phyloP scores from a whole-genome alignment of 805 yeast genomes.

The Yamadazyma sp. region DNA sequence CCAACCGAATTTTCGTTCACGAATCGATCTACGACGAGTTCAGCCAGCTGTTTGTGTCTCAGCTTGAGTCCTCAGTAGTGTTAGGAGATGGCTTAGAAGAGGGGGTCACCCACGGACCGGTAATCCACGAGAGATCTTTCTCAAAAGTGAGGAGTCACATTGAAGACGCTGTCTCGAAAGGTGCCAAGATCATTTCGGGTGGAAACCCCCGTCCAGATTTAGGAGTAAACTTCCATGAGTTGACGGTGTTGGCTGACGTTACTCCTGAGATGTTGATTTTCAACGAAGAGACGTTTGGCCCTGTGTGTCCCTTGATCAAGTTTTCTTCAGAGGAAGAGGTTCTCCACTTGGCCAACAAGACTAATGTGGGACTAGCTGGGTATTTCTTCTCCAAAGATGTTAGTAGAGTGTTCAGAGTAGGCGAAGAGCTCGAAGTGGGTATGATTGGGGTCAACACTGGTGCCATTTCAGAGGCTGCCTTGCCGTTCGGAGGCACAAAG shows the following conservation, averaged over 20 bases:
- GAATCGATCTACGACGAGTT: slow-evolving; percentile 50
- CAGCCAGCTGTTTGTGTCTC: slow-evolving; percentile 40
- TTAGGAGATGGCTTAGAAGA: slow-evolving; percentile 64
- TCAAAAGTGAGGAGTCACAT: slow-evolving; percentile 62
- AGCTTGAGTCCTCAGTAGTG: slow-evolving; percentile 34
- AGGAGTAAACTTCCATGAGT: slow-evolving; percentile 65
- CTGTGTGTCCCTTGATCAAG: slow-evolving; percentile 68
- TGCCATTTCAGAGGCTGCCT: slow-evolving; percentile 58
- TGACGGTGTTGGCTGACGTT: slow-evolving; percentile 66
- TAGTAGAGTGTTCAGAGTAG: slow-evolving; percentile 54
- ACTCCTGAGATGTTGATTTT: slow-evolving; percentile 56
- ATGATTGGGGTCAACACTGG: slow-evolving; percentile 86
- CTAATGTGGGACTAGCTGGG: slow-evolving; percentile 75
- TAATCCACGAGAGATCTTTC: slow-evolving; percentile 63
- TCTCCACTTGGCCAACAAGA: slow-evolving; percentile 58
- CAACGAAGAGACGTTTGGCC: slow-evolving; percentile 81
- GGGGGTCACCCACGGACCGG: slow-evolving; percentile 72
- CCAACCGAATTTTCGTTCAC: slow-evolving; percentile 60
- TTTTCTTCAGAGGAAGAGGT: slow-evolving; percentile 68
- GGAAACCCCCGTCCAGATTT: slow-evolving; percentile 54
- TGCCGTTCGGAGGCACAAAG: slow-evolving; percentile 63
- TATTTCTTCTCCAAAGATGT: slow-evolving; percentile 65
- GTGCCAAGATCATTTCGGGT: slow-evolving; percentile 64
- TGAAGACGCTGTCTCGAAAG: slow-evolving; percentile 62
- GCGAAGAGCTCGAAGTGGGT: slow-evolving; percentile 70